Conservation (phyloP, 2,329 filamentous ascomycete species). For the Hypocrella siamensis region DNA sequence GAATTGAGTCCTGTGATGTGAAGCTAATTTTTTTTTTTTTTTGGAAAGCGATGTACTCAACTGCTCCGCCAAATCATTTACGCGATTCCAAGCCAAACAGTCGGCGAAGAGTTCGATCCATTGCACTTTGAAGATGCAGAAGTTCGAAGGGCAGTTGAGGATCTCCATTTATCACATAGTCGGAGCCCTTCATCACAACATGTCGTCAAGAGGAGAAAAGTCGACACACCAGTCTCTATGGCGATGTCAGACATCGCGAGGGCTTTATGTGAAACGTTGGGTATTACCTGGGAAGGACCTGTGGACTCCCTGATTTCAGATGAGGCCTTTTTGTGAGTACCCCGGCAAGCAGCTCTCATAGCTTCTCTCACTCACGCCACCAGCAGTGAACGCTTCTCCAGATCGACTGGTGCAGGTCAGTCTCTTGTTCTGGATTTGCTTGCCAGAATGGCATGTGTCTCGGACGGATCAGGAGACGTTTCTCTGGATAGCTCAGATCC, state of each 20-base stretch:
- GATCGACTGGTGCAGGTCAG: conserved; percentile 30
- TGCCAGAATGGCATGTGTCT: conserved; percentile 27
- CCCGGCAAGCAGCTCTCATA: background rate
- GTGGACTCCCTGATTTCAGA: conserved; percentile 15
- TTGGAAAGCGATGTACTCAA: conserved; percentile 13
- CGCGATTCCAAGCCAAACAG: conserved; percentile 5
- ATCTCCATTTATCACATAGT: conserved; percentile 13
- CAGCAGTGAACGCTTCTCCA: conserved; percentile 23
- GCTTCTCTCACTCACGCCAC: conserved; percentile 6
- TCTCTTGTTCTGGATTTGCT: conserved; percentile 38
- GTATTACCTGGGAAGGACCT: conserved; percentile 8
- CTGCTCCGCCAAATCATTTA: conserved; percentile 13
- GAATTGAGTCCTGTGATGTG: too few relatives aligned
- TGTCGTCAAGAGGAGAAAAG: conserved; percentile 15
- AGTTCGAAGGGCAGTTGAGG: conserved; percentile 13
- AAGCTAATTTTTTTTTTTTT: too few relatives aligned
- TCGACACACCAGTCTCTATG: conserved; percentile 8
- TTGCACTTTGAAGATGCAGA: conserved; percentile 13
- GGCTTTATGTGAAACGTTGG: conserved; percentile 14
- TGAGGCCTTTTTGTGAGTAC: conserved; percentile 30
- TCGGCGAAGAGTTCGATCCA: conserved; percentile 11
- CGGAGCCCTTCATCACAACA: conserved; percentile 4
- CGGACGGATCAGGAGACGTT: conserved; percentile 4
- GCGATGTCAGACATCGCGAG: conserved; percentile 7
- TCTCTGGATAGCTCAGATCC: background rate